Evolutionary conservation across 73 alveolate genomes (phyloP), one percentile per base, ranked within the genome.

Genomic region (Tetrahymena thermophila): DNA sequence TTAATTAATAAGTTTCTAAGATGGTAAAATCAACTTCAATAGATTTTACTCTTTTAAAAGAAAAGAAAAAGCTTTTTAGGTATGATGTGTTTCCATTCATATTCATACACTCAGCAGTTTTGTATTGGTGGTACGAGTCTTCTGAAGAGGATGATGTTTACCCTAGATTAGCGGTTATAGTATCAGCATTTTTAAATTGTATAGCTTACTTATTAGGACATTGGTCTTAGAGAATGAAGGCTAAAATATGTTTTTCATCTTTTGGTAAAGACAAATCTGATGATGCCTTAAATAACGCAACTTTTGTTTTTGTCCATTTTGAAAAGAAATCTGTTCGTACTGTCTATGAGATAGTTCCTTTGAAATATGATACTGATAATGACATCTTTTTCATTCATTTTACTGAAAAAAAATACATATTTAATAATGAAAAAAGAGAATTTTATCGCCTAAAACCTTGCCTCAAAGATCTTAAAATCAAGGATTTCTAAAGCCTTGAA

Each of bases 351-450:
- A 95, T 85, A 35, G 95, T 85, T 9, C 55, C 95, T 56, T 37
- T 84, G 56, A 43, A 89, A 17, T 95, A 55, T 14, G 56, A 95
- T 17, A 94, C 34, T 11, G 38, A 94, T 35, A 19, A 28, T 50
- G 50, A 55, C 7, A 85, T 34, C 50, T 50, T 35, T 35, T 95
- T 71, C 57, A 50, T 95, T 34, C 38, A 28, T 16, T 95, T 95
- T 89, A 95, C 94, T 84, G 97, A 95, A 50, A 95, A 95, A 35
- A 95, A 85, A 38, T 95, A 95, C 57, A 85, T 95, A 28, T 95
- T 43, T 85, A 94, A 95, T 31, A 84, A 93, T n/a, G 56, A 40
- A 28, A 94, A 40, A 19, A 83, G 56, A 50, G 57, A 17, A 28
- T 95, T 95, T 58, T 34, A 14, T 17, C 93, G 97, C 55, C 50